Base-by-base conservation (phyloP, 2,329 filamentous ascomycete species). In the Hirsutella thompsonii region DNA sequence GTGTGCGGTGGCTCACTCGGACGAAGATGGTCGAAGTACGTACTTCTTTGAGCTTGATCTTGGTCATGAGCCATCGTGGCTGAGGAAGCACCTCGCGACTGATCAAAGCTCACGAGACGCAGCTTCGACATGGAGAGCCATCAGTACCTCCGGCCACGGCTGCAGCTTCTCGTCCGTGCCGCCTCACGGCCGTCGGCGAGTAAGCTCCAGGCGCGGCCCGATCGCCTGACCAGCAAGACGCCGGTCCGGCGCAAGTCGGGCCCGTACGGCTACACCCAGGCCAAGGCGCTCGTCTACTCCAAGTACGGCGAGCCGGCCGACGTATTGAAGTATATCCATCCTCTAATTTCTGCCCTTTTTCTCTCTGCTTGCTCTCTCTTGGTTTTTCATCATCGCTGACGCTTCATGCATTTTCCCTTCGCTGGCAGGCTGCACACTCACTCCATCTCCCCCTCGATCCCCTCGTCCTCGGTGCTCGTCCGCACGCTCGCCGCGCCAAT, bases 401-500 rank as follows among this genome's bases (percentile, higher is more conserved):
- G 20, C 9, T 13, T 13, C 8, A 16, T 4, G n/a, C n/a, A n/a
- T n/a, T n/a, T n/a, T n/a, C n/a, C n/a, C n/a, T n/a, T 26, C 29
- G 23, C 32, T 41, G 3, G 14, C 37, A 79, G 76, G 16, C 65
- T 90, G 3, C 83, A 89, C 62, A 73, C 67, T 1, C 79, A 89
- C 65, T 86, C 82, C 50, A 86, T 90, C 56, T 81, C 81, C 4
- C 83, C 85, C 3, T 73, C 76, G 3, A 74, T 88, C 47, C 81
- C 84, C 37, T 59, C 68, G 28, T 63, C 61, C 37, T 65, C 72
- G 37, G 64, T 93, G 50, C 88, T 90, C 41, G 69, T 98, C 45
- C 86, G 87, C 60, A 81, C 92, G 53, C 84, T 98, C 53, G 85
- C 89, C 26, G 79, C 88, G 1, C 87, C 92, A 43, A 86, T 98